These are phyloP conservation scores for Lophiotrema nucula DNA, from an alignment of 495 filamentous ascomycete genomes.

Conservation along the genomic window DNA sequence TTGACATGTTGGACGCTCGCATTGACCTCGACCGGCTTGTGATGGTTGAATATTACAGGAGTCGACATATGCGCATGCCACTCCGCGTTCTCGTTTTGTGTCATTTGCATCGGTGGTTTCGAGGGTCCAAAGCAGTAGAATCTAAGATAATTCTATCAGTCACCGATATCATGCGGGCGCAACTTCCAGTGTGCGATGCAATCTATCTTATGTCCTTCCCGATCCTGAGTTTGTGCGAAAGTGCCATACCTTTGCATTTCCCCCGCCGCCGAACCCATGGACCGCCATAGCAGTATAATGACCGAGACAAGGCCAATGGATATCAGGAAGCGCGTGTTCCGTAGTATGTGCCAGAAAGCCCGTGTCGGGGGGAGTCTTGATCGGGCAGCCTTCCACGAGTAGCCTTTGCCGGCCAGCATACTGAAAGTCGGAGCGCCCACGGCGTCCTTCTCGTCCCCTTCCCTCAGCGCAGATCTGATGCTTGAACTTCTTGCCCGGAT, in stretches of 20 bases:
- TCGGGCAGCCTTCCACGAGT: slow-evolving; percentile 89
- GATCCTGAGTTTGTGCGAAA: background rate
- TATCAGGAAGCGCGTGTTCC: slow-evolving; percentile 75
- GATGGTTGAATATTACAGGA: slow-evolving; percentile 93
- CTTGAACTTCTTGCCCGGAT: slow-evolving; percentile 21
- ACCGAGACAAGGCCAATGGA: slow-evolving; percentile 69
- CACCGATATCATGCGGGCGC: background rate
- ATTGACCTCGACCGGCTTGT: slow-evolving; percentile 82
- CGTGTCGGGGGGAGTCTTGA: slow-evolving; percentile 77
- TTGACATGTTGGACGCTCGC: slow-evolving; percentile 75
- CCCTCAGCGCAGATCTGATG: slow-evolving; percentile 18
- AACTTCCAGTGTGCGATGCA: background rate
- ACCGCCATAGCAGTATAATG: slow-evolving; percentile 85
- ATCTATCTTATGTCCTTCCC: background rate
- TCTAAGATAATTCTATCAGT: slow-evolving; percentile 49
- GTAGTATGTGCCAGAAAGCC: slow-evolving; percentile 73
- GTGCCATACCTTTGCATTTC: slow-evolving; percentile 95
- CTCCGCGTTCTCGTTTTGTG: slow-evolving; percentile 78
- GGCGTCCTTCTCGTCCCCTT: slow-evolving; percentile 14
- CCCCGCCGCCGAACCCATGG: slow-evolving; percentile 73
- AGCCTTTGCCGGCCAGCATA: slow-evolving; percentile 82
- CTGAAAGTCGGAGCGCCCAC: slow-evolving; percentile 7
- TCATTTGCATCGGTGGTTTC: slow-evolving; percentile 92
- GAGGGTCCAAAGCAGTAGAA: slow-evolving; percentile 96
- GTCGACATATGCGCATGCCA: slow-evolving; percentile 89